Evolutionary conservation across 225 moss, liverwort and hornwort species (phyloP).

Genomic region (Bryoerythrophyllum caledonicum): DNA sequence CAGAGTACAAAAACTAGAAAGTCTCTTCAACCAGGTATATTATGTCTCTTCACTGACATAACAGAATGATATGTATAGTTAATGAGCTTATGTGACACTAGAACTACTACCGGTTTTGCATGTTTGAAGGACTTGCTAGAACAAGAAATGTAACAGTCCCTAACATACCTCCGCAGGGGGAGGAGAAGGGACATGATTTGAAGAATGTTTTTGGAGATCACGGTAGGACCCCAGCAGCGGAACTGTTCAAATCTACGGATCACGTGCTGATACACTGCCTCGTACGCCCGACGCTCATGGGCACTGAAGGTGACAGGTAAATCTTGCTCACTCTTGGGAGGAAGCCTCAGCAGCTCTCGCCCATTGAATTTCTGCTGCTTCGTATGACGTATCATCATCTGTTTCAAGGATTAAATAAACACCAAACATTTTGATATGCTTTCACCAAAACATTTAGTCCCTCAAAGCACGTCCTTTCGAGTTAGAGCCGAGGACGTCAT

Average conservation of each 20-base stretch:
- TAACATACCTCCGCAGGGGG: conserved; percentile 87
- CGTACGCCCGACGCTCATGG: conserved; percentile 94
- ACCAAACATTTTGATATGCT: conserved; percentile 9
- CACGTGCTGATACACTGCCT: conserved; percentile 94
- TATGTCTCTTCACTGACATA: not conserved
- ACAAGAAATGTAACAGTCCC: not conserved
- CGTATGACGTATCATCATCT: conserved; percentile 99
- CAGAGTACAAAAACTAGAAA: not conserved
- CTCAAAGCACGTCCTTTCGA: not conserved
- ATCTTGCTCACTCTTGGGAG: conserved; percentile 99
- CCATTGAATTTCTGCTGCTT: conserved; percentile 99
- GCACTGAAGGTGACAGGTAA: conserved; percentile 87
- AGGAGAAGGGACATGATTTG: conserved; percentile 99
- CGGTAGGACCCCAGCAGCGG: conserved; percentile 99
- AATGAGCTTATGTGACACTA: not conserved
- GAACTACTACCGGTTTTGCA: not conserved
- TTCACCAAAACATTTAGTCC: not conserved
- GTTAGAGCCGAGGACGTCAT: not conserved
- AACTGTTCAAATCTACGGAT: conserved; percentile 99
- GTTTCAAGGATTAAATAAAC: conserved; percentile 33
- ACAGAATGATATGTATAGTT: not conserved
- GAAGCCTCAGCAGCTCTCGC: conserved; percentile 96
- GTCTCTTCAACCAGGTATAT: not conserved
- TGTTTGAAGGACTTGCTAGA: not conserved
- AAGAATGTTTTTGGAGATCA: conserved; percentile 99